Conservation (phyloP, 495 filamentous ascomycete genomes). For the Aspergillus nanangensis region DNA sequence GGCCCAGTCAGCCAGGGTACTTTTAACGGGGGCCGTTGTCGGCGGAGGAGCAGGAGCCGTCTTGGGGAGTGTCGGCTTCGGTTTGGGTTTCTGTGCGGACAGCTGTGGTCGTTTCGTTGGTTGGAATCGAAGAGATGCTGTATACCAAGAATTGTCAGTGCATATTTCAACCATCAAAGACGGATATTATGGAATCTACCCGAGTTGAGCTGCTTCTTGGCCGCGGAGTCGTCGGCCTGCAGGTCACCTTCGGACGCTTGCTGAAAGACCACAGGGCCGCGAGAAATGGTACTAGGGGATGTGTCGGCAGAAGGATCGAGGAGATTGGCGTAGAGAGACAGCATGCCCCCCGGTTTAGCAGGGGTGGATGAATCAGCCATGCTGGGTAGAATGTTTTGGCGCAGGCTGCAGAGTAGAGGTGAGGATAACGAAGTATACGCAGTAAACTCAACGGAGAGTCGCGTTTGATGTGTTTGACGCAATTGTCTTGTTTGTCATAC, state of each 20-base stretch:
- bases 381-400: constrained; percentile 37
- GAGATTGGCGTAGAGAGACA: constrained; percentile 63
- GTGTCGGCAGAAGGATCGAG: constrained; percentile 49
- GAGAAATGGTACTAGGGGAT: constrained; percentile 61
- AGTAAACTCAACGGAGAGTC: no score
- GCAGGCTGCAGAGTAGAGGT: neutral
- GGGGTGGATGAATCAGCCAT: no score
- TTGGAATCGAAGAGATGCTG: constrained; percentile 81
- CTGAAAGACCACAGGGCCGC: constrained; percentile 76
- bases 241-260: constrained; percentile 44
- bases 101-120: constrained; percentile 75
- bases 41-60: constrained; percentile 20
- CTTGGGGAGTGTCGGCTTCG: constrained; percentile 47
- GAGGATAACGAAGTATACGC: no score
- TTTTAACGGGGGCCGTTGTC: constrained; percentile 44
- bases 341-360: constrained; percentile 31
- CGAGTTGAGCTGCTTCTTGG: constrained; percentile 71
- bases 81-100: constrained; percentile 63
- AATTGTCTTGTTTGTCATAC: no score
- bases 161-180: constrained; percentile 9
- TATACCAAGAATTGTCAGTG: constrained; percentile 14
- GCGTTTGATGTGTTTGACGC: no score
- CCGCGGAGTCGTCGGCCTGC: constrained; percentile 49
- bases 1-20: constrained; percentile 80
- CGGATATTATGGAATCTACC: constrained; percentile 52